Conservation (phyloP, 1,284 basidiomycete species). For the Leccinum glutinopallens region DNA sequence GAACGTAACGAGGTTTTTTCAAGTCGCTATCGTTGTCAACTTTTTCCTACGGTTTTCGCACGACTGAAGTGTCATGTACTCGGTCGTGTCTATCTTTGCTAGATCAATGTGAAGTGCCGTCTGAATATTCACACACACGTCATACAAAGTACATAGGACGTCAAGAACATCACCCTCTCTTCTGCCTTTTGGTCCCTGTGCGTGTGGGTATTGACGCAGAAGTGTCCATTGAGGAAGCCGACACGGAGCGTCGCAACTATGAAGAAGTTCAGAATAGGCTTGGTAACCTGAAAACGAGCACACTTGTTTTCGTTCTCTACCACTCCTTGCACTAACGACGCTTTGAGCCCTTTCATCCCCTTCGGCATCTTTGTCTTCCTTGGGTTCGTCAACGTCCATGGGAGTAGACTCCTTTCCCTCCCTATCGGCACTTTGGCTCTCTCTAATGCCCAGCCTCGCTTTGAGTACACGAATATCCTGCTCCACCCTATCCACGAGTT, state of each 20-base stretch:
- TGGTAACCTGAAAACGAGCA: constrained; percentile 26
- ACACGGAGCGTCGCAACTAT: constrained; percentile 61
- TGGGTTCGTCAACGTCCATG: constrained; percentile 44
- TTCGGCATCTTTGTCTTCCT: constrained; percentile 37
- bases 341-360: constrained; percentile 61
- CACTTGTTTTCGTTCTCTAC: constrained; percentile 60
- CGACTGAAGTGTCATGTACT: constrained; percentile 11
- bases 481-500: constrained; percentile 82
- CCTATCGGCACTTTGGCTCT: constrained; percentile 44
- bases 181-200: constrained; percentile 59
- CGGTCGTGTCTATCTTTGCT: constrained; percentile 10
- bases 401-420: constrained; percentile 31
- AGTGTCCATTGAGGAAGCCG: constrained; percentile 68
- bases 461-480: constrained; percentile 78
- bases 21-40: constrained; percentile 89
- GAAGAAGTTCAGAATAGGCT: constrained; percentile 6
- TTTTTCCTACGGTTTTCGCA: constrained; percentile 82
- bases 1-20: constrained; percentile 12
- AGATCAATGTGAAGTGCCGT: constrained; percentile 16
- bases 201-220: constrained; percentile 51
- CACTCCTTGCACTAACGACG: constrained; percentile 61
- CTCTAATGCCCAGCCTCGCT: constrained; percentile 63
- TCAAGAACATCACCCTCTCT: constrained; percentile 42
- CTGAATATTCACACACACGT: constrained; percentile 10
- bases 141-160: constrained; percentile 9